Conservation (phyloP, 2,329 filamentous ascomycete species). For the Pseudocercospora musae region DNA sequence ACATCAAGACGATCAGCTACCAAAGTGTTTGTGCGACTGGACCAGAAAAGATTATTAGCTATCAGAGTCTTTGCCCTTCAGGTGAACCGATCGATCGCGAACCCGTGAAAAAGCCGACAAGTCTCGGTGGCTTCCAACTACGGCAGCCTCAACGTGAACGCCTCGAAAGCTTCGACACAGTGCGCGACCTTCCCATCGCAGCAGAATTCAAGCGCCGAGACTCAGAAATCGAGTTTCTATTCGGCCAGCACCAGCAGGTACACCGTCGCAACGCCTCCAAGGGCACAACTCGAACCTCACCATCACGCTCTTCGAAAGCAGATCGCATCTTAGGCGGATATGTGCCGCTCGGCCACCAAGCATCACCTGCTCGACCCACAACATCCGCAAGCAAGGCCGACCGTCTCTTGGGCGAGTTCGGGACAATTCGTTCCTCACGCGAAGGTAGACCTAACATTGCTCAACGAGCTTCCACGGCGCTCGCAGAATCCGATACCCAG, state of each 20-base stretch:
- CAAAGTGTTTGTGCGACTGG: not conserved
- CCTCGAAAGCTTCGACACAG: constrained; percentile 1
- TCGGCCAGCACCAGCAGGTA: constrained; percentile 1
- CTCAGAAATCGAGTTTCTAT: constrained; percentile 7
- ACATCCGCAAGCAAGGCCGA: not conserved
- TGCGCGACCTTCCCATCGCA: not conserved
- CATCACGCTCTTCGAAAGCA: not conserved
- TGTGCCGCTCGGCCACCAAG: not conserved
- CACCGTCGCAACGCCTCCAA: not conserved
- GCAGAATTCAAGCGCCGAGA: constrained; percentile 4
- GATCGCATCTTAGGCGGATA: not conserved
- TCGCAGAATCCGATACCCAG: not conserved
- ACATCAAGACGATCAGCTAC: not conserved
- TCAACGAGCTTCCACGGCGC: not conserved
- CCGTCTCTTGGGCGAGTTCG: not conserved
- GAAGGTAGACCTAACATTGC: constrained; percentile 1
- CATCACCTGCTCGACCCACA: not conserved
- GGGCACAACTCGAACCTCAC: not conserved
- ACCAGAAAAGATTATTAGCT: not conserved
- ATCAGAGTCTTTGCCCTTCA: not conserved
- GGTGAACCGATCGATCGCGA: not conserved
- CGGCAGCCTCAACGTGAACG: not conserved
- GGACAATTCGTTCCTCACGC: not conserved
- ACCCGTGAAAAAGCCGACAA: not conserved
- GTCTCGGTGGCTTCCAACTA: not conserved